Conservation (phyloP, 2,329 filamentous ascomycete genomes). For the Amesomyces nigricolor region DNA sequence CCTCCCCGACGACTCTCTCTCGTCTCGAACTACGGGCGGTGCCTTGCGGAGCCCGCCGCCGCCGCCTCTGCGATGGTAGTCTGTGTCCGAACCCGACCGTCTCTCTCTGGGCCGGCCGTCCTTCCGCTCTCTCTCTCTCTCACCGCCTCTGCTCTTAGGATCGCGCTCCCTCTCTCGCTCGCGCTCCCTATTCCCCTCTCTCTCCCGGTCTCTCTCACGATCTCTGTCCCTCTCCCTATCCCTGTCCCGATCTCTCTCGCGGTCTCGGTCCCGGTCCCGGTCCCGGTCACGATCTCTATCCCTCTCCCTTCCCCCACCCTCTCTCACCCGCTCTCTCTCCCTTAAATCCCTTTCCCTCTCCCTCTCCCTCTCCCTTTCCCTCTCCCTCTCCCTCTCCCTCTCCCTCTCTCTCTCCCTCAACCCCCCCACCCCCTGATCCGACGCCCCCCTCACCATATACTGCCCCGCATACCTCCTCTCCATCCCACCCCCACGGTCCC, state of each 20-base stretch:
- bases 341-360: background rate
- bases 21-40: slow-evolving; percentile 6
- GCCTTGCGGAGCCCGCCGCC: background rate
- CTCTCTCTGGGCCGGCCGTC: slow-evolving; percentile 6
- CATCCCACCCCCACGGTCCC: background rate
- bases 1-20: background rate
- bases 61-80: background rate
- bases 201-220: background rate
- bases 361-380: slow-evolving; percentile 4
- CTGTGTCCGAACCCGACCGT: slow-evolving; percentile 9
- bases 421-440: background rate
- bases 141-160: background rate
- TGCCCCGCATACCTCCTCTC: background rate
- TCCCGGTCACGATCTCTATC: slow-evolving; percentile 9
- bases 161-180: background rate
- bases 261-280: background rate
- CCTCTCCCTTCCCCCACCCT: background rate
- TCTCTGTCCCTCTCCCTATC: background rate
- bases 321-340: background rate
- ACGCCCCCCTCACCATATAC: background rate
- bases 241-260: slow-evolving; percentile 10
- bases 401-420: background rate
- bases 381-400: background rate
- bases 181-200: slow-evolving; percentile 3
- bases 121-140: slow-evolving; percentile 1